phyloP scores from a whole-genome alignment of 768 basidiomycete species.

The Suillus placidus region DNA sequence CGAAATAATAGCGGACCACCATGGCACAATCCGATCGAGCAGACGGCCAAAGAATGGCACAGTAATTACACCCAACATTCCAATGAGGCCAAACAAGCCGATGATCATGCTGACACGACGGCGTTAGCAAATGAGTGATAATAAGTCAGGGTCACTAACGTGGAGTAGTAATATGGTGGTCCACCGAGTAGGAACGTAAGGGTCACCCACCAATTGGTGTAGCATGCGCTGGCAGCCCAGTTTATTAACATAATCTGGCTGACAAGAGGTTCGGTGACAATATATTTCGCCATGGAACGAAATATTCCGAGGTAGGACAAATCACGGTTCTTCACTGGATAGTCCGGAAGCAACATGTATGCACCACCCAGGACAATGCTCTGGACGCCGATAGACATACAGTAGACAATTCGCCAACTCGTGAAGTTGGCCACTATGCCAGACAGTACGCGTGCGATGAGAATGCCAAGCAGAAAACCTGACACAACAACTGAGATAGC shows the following conservation, averaged over 20 bases:
- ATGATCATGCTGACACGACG: constrained; percentile 37
- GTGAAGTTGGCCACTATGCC: constrained; percentile 46
- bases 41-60: constrained; percentile 31
- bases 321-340: constrained; percentile 40
- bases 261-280: constrained; percentile 45
- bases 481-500: constrained; percentile 38
- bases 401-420: constrained; percentile 45
- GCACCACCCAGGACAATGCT: constrained; percentile 28
- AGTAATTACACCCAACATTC: constrained; percentile 40
- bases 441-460: constrained; percentile 34
- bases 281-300: constrained; percentile 41
- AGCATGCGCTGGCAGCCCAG: constrained; percentile 33
- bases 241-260: constrained; percentile 36
- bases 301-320: constrained; percentile 40
- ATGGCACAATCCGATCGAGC: constrained; percentile 40
- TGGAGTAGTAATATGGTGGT: constrained; percentile 42
- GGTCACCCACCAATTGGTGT: constrained; percentile 42
- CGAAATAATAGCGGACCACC: constrained; percentile 44
- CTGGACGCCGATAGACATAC: constrained; percentile 42
- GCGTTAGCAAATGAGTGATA: not conserved
- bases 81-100: constrained; percentile 52
- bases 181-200: constrained; percentile 50
- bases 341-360: constrained; percentile 43
- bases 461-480: constrained; percentile 32
- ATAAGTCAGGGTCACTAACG: constrained; percentile 21